phyloP scores from a whole-genome alignment of 352 stramenopile species.

The Phytopythium helicoides region DNA sequence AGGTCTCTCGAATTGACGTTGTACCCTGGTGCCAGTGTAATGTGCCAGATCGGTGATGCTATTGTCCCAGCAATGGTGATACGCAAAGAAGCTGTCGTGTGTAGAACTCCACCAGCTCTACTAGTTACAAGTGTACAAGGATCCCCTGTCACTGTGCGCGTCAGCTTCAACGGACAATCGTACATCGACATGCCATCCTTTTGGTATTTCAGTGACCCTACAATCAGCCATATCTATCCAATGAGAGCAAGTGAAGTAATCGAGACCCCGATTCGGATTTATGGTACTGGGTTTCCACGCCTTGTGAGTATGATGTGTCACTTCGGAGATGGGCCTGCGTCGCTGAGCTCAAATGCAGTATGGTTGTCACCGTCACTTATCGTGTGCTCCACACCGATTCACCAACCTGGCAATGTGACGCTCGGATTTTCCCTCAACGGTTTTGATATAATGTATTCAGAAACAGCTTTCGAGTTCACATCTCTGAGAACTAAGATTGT shows the following conservation, averaged over 20 bases:
- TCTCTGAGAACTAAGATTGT: neutral
- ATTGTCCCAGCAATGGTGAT: conserved; percentile 8
- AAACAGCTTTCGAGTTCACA: conserved; percentile 28
- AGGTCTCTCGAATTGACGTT: neutral
- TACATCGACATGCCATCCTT: conserved; percentile 31
- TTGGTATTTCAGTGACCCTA: conserved; percentile 36
- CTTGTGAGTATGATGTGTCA: conserved; percentile 34
- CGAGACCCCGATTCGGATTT: conserved; percentile 16
- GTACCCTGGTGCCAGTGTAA: conserved; percentile 7
- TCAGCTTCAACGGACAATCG: conserved; percentile 42
- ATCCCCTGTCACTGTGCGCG: conserved; percentile 8
- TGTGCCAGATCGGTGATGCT: conserved; percentile 20
- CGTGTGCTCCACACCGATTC: conserved; percentile 23
- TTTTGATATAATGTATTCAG: conserved; percentile 36
- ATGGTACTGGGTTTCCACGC: conserved; percentile 26
- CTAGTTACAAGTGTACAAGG: neutral
- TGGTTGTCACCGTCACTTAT: conserved; percentile 26
- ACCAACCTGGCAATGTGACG: conserved; percentile 16
- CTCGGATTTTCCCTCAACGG: conserved; percentile 54
- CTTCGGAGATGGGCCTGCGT: conserved; percentile 43
- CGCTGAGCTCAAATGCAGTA: conserved; percentile 8
- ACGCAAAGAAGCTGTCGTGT: conserved; percentile 3
- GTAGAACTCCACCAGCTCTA: conserved; percentile 5
- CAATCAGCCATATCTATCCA: conserved; percentile 19
- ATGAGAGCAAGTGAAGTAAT: conserved; percentile 14